These are phyloP conservation scores for Oryza meridionalis DNA, from an alignment of 176 grass and related monocot genomes.

Conservation along the genomic window DNA sequence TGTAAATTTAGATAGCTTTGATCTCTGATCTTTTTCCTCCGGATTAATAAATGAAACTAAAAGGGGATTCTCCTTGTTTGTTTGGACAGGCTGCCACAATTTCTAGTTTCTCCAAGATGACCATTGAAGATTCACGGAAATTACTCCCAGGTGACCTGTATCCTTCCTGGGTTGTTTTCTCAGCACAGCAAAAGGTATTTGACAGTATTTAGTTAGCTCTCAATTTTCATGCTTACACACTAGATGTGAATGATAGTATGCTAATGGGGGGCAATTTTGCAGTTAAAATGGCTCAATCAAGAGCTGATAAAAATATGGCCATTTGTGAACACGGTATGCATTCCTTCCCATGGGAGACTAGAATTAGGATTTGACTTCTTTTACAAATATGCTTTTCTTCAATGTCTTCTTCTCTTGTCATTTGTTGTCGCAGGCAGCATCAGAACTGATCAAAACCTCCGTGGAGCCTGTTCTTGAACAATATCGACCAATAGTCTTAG, in stretches of 20 bases:
- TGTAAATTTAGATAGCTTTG: background rate
- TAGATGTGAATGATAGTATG: slow-evolving; percentile 20
- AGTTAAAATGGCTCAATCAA: slow-evolving; percentile 98
- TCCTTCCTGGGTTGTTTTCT: slow-evolving; percentile 99
- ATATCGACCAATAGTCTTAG: slow-evolving; percentile 76
- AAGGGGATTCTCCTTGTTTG: background rate
- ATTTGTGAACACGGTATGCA: slow-evolving; percentile 66
- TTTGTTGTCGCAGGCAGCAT: slow-evolving; percentile 71
- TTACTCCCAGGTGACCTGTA: slow-evolving; percentile 70
- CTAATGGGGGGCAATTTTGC: slow-evolving; percentile 31
- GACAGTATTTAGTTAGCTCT: slow-evolving; percentile 23
- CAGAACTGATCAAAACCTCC: slow-evolving; percentile 81
- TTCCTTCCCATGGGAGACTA: slow-evolving; percentile 21
- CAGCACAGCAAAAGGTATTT: slow-evolving; percentile 79
- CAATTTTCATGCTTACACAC: background rate
- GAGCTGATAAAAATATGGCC: slow-evolving; percentile 96
- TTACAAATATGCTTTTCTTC: slow-evolving; percentile 30
- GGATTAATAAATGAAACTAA: slow-evolving; percentile 18
- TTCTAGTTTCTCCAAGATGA: slow-evolving; percentile 91
- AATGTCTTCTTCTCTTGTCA: slow-evolving; percentile 35
- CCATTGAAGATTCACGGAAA: slow-evolving; percentile 80
- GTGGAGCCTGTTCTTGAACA: slow-evolving; percentile 94
- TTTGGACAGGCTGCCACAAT: slow-evolving; percentile 78
- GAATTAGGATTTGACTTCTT: background rate
- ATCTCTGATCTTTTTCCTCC: background rate